Evolutionary conservation across 2,329 filamentous ascomycete species (phyloP).

Genomic region (Scedosporium minutisporum): DNA sequence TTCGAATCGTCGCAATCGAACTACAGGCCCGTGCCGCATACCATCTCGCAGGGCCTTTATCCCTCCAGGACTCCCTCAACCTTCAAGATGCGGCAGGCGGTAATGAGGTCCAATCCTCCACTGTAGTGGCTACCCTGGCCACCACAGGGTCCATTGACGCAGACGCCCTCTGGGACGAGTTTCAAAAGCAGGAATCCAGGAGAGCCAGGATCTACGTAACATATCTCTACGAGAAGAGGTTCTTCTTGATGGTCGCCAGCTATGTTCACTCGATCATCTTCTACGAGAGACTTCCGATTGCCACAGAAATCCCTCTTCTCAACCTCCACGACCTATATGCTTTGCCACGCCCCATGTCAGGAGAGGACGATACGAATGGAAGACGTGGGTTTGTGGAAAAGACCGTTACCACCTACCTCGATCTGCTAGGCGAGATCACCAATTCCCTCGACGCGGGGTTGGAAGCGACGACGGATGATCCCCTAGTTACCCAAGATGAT

Average conservation of each 20-base stretch:
- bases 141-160: slow-evolving; percentile 37
- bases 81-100: slow-evolving; percentile 64
- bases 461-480: slow-evolving; percentile 40
- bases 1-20: slow-evolving; percentile 74
- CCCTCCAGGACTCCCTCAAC: slow-evolving; percentile 68
- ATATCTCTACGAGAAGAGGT: slow-evolving; percentile 63
- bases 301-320: slow-evolving; percentile 13
- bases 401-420: slow-evolving; percentile 32
- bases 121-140: slow-evolving; percentile 44
- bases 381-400: slow-evolving; percentile 7
- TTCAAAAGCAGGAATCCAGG: slow-evolving; percentile 52
- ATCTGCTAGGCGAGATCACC: slow-evolving; percentile 38
- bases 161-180: slow-evolving; percentile 45
- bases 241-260: slow-evolving; percentile 56
- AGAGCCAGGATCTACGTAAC: slow-evolving; percentile 59
- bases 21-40: slow-evolving; percentile 70
- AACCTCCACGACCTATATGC: slow-evolving; percentile 21
- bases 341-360: slow-evolving; percentile 14
- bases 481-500: slow-evolving; percentile 39
- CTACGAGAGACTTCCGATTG: slow-evolving; percentile 28
- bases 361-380: slow-evolving; percentile 2
- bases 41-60: slow-evolving; percentile 62
- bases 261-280: slow-evolving; percentile 39
- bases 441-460: slow-evolving; percentile 38
- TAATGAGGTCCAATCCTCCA: slow-evolving; percentile 47